These are phyloP conservation scores for Lichenothelia convexa DNA, from an alignment of 495 filamentous ascomycete species.

Conservation along the genomic window DNA sequence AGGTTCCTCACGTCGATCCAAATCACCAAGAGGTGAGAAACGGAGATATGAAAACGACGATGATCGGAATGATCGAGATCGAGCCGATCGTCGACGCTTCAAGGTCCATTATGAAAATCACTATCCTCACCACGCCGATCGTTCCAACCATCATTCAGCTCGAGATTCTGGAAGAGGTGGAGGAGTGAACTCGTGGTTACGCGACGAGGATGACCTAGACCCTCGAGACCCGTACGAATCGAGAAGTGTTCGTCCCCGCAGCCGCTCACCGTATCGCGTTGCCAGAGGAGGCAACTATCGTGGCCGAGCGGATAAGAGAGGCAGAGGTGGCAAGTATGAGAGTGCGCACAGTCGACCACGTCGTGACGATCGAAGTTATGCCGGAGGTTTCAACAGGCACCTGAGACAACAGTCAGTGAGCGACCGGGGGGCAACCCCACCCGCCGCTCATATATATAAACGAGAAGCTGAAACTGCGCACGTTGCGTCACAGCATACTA, in stretches of 20 bases:
- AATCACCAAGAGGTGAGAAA: too few relatives aligned
- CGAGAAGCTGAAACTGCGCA: slow-evolving; percentile 27
- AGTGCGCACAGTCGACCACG: not conserved
- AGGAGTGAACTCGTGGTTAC: too few relatives aligned
- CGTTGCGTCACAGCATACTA: slow-evolving; percentile 18
- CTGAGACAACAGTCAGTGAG: slow-evolving; percentile 46
- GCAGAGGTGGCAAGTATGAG: not conserved
- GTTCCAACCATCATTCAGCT: slow-evolving; percentile 27
- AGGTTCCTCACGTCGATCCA: too few relatives aligned
- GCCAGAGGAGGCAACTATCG: not conserved
- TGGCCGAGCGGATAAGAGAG: not conserved
- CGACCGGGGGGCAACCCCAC: slow-evolving; percentile 40
- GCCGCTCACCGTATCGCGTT: slow-evolving; percentile 36
- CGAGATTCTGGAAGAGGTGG: too few relatives aligned
- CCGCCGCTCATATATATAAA: slow-evolving; percentile 29
- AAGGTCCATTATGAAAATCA: slow-evolving; percentile 41
- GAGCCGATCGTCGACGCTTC: slow-evolving; percentile 37
- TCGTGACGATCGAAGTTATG: not conserved
- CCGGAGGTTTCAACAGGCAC: not conserved
- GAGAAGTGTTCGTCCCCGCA: slow-evolving; percentile 37
- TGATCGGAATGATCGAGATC: slow-evolving; percentile 16
- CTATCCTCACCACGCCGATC: slow-evolving; percentile 23
- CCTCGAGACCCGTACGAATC: slow-evolving; percentile 31
- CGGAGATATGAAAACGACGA: too few relatives aligned
- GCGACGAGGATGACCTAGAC: slow-evolving; percentile 54